Base-by-base conservation (phyloP, 2,329 filamentous ascomycete species). In the Arachnopeziza araneosa region DNA sequence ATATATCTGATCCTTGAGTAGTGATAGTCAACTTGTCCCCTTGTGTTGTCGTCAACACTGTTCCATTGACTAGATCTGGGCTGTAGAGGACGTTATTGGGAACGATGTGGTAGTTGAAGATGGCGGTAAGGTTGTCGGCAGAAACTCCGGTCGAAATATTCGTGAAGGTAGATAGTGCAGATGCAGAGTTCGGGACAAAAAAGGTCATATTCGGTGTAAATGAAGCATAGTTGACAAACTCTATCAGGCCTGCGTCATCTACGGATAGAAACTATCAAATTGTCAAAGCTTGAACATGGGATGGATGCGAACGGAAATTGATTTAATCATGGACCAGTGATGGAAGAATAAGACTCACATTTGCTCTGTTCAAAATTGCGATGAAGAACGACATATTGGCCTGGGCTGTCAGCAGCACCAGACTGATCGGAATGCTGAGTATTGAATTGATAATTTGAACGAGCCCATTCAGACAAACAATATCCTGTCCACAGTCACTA, bases 181-280 rank as follows among this genome's bases (percentile, higher is more conserved):
- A 12, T 44, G 53, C 54, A 3, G 58, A 24, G 30, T 60, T 60
- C 2, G 58, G 58, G 50, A 53, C 23, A 17, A 60, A 56, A 24
- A 60, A 60, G 22, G 58, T 60, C 48, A 60, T 49, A 26, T 60
- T 54, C 22, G 58, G 58, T 4, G 54, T 60, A 21, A 52, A 53
- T 2, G 54, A 52, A 17, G 50, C 36, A 21, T 57, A 30, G 44
- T 60, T 57, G 24, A 57, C 51, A 50, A 54, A 57, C 2, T 32
- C 24, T 19, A 57, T 57, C 23, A 57, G 51, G 19, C 51, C 54
- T 10, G 50, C 12, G 24, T 60, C 50, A 36, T 60, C 21, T 7
- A 57, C 24, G 22, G 55, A 24, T 10, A 52, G 50, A n/a, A 57
- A 48, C 50, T 56, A 24, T 3, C 1, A 24, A n/a, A 19, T n/a